These are phyloP conservation scores for Boletus sensibilis DNA, from an alignment of 768 basidiomycete species.

Conservation along the genomic window DNA sequence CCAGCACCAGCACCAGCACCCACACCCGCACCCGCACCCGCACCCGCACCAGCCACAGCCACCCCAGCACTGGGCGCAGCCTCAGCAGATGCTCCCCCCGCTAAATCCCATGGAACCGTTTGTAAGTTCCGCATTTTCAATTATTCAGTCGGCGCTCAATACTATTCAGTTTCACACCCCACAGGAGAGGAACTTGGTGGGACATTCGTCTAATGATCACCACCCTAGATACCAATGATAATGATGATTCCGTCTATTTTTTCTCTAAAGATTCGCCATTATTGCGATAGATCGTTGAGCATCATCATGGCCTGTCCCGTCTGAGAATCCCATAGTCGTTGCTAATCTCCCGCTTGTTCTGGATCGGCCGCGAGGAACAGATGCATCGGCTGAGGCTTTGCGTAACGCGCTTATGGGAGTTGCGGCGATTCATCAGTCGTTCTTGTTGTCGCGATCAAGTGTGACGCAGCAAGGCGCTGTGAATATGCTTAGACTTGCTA, in stretches of 20 bases:
- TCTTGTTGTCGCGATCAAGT: slow-evolving; percentile 37
- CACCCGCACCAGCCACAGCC: slow-evolving; percentile 26
- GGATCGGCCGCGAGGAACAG: slow-evolving; percentile 37
- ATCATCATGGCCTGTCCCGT: slow-evolving; percentile 45
- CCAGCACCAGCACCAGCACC: slow-evolving; percentile 31
- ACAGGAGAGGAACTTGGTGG: slow-evolving; percentile 51
- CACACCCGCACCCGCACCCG: no score
- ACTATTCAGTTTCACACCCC: slow-evolving; percentile 27
- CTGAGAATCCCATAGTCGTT: slow-evolving; percentile 44
- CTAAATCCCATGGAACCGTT: slow-evolving; percentile 61
- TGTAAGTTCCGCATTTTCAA: slow-evolving; percentile 41
- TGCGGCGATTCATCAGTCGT: slow-evolving; percentile 44
- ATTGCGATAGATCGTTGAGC: slow-evolving; percentile 46
- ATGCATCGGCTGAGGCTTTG: slow-evolving; percentile 40
- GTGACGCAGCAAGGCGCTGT: slow-evolving; percentile 19
- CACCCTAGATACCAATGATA: slow-evolving; percentile 52
- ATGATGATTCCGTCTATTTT: slow-evolving; percentile 30
- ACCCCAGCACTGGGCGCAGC: slow-evolving; percentile 52
- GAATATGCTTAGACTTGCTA: slow-evolving; percentile 37
- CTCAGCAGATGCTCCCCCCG: slow-evolving; percentile 41
- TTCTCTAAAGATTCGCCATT: slow-evolving; percentile 39
- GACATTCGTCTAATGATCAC: slow-evolving; percentile 47
- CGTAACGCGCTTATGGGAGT: slow-evolving; percentile 40
- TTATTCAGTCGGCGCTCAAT: slow-evolving; percentile 11
- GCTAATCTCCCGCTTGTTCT: slow-evolving; percentile 43